Conservation (phyloP, 1,284 basidiomycete species). For the Papiliotrema terrestris region DNA sequence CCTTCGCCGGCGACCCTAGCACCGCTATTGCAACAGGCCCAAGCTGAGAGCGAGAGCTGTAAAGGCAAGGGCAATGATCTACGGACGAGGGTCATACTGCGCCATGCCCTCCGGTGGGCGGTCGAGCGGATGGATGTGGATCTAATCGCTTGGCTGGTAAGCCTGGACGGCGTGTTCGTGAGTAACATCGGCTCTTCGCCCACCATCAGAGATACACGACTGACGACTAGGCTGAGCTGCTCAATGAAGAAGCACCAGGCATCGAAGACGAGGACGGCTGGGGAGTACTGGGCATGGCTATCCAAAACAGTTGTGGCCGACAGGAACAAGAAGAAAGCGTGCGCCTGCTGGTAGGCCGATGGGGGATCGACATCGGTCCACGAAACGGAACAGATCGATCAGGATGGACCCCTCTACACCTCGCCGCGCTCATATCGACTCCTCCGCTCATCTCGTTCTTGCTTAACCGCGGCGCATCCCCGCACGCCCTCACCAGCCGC, state of each 20-base stretch:
- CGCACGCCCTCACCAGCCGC: conserved; percentile 67
- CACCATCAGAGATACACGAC: background rate
- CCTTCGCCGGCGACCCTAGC: conserved; percentile 5
- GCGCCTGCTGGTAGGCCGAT: conserved; percentile 70
- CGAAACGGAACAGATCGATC: conserved; percentile 23
- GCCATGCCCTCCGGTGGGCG: conserved; percentile 36
- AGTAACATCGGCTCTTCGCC: conserved; percentile 7
- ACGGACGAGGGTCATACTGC: conserved; percentile 25
- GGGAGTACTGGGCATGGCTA: conserved; percentile 70
- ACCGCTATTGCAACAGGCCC: conserved; percentile 5
- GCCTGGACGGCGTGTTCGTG: conserved; percentile 32
- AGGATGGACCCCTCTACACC: conserved; percentile 94
- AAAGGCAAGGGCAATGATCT: conserved; percentile 13
- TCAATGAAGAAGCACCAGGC: conserved; percentile 28
- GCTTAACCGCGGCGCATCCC: conserved; percentile 84
- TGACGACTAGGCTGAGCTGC: conserved; percentile 26
- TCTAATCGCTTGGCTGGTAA: conserved; percentile 34
- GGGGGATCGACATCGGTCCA: conserved; percentile 52
- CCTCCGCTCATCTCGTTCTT: conserved; percentile 88
- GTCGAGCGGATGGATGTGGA: conserved; percentile 37
- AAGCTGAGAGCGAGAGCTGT: background rate
- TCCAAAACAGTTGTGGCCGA: conserved; percentile 67
- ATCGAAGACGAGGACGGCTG: conserved; percentile 77
- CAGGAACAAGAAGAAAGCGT: conserved; percentile 84
- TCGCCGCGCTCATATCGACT: conserved; percentile 82